Conservation (phyloP, 805 yeast species). For the Kodamaea laetipori region DNA sequence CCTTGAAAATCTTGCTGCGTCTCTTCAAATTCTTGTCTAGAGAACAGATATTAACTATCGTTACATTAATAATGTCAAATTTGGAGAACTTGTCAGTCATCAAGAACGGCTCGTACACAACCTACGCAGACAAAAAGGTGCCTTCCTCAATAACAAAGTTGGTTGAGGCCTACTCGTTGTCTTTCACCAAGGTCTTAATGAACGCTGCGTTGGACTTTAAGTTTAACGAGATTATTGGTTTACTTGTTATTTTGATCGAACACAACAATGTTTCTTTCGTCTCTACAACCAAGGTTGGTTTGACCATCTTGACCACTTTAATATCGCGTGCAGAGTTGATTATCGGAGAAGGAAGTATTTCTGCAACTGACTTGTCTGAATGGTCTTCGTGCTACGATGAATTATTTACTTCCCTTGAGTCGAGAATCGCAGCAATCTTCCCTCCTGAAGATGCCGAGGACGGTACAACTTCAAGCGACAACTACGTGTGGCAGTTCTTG, state of each 20-base stretch:
- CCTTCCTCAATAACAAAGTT: slow-evolving; percentile 59
- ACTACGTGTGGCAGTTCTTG: slow-evolving; percentile 92
- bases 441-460: slow-evolving; percentile 61
- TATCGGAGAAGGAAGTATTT: slow-evolving; percentile 71
- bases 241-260: slow-evolving; percentile 68
- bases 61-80: slow-evolving; percentile 77
- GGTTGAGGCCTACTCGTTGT: slow-evolving; percentile 75
- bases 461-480: slow-evolving; percentile 45
- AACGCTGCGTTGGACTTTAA: slow-evolving; percentile 80
- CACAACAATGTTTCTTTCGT: slow-evolving; percentile 71
- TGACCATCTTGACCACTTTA: slow-evolving; percentile 84
- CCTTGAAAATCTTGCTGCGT: slow-evolving; percentile 86
- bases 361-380: slow-evolving; percentile 57
- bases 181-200: slow-evolving; percentile 82
- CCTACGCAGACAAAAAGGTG: slow-evolving; percentile 50
- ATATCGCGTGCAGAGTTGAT: slow-evolving; percentile 90
- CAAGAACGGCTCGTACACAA: slow-evolving; percentile 75
- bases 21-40: slow-evolving; percentile 77
- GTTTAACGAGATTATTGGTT: slow-evolving; percentile 75
- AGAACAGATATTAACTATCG: slow-evolving; percentile 74
- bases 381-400: slow-evolving; percentile 85
- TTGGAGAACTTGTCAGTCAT: slow-evolving; percentile 78
- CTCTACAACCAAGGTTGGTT: slow-evolving; percentile 75
- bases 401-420: slow-evolving; percentile 76
- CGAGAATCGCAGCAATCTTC: slow-evolving; percentile 75